Conservation (phyloP, 73 alveolate species). For the Symbiodinium pilosum region DNA sequence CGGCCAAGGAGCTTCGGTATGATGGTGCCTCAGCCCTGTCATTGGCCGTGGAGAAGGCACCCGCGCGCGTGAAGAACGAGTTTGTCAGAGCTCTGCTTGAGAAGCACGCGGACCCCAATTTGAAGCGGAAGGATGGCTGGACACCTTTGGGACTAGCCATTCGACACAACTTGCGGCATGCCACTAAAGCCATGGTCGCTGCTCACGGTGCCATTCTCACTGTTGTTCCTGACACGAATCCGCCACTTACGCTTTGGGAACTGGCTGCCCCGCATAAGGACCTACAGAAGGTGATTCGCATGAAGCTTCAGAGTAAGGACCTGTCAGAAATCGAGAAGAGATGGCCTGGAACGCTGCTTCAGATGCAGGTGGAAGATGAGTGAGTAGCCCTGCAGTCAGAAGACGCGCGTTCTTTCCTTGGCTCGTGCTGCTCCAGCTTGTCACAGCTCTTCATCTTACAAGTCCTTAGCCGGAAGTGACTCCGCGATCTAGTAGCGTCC, state of each 20-base stretch:
- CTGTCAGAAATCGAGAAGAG: slow-evolving; percentile 59
- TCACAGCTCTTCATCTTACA: too few relatives aligned
- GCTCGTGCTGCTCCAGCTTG: too few relatives aligned
- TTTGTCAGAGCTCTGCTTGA: slow-evolving; percentile 33
- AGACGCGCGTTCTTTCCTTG: too few relatives aligned
- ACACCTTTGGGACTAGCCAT: slow-evolving; percentile 48
- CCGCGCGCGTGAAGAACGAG: background rate
- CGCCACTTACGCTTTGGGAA: slow-evolving; percentile 55
- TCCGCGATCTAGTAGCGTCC: too few relatives aligned
- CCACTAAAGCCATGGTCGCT: slow-evolving; percentile 39
- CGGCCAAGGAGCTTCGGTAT: background rate
- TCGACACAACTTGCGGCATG: slow-evolving; percentile 19
- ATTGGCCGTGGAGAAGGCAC: slow-evolving; percentile 41
- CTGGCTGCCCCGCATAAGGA: slow-evolving; percentile 48
- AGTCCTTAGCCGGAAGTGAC: too few relatives aligned
- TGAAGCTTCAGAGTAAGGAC: slow-evolving; percentile 52
- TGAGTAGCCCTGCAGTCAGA: background rate
- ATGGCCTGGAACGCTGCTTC: slow-evolving; percentile 36
- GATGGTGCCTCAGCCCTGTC: slow-evolving; percentile 42
- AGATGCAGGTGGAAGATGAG: slow-evolving; percentile 37
- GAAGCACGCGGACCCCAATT: slow-evolving; percentile 61
- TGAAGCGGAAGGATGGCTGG: slow-evolving; percentile 78
- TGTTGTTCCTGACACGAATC: slow-evolving; percentile 36
- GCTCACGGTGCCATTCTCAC: slow-evolving; percentile 11
- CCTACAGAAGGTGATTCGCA: slow-evolving; percentile 15